Evolutionary conservation across 495 filamentous ascomycete species (phyloP), one percentile per base, ranked within the genome.

Genomic region (Daldinia concentrica): DNA sequence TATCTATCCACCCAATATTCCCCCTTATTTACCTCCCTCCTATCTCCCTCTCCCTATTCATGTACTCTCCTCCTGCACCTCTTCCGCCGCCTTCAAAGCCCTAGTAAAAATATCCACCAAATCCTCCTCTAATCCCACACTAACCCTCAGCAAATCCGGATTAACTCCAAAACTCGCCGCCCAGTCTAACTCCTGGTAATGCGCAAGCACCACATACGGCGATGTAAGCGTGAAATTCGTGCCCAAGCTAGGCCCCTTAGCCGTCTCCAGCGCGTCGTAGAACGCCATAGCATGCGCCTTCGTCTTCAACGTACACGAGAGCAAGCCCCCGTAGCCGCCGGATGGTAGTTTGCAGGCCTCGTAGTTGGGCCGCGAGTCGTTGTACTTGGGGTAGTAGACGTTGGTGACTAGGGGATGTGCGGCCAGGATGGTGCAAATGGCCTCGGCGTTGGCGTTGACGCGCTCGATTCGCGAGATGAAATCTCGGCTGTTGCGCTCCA

Each of bases 401-500:
- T 89, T 82, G 80, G 94, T 93, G 43, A 98, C 91, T 83, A 82
- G 75, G 27, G 84, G 82, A 71, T 86, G 79, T 2, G 70, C 62
- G 26, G 59, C 52, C 19, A 98, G 81, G 59, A 92, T 84, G 37
- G 89, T 85, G 71, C 91, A 93, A 67, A 98, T 90, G 43, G 89
- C 86, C 77, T 97, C 94, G 26, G 95, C 92, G 71, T 97, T 98
- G 26, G 80, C 78, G 69, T 98, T 97, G 76, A 97, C 92, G 62
- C 92, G 85, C 58, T 91, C 90, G 64, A 97, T 93, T 68, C 95
- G 87, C 29, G 89, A 85, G 26, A 91, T 86, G 77, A 98, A 98
- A 78, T 98, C 92, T 2, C 95, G 91, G 78, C 94, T 97, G 79
- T 99, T 99, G 60, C 95, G 87, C 80, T 99, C 95, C 80, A 99